Percentiles rank a stretch among this genome's conserved stretches.
Conservation (phyloP, 345 rosid genomes). For the Eucalyptus tenuipes region DNA sequence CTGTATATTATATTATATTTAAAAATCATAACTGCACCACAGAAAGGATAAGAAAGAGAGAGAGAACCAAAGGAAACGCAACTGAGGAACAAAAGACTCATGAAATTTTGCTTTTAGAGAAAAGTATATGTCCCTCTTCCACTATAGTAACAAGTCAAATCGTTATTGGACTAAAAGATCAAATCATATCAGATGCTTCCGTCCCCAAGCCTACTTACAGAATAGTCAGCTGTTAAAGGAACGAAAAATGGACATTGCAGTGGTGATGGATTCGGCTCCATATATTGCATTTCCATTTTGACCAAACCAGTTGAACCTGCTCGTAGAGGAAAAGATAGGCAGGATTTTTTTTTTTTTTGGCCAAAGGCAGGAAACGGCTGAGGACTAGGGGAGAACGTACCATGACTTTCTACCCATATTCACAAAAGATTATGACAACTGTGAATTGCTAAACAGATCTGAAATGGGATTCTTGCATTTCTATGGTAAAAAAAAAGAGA, state of each 20-base stretch:
- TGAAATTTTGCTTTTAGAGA: background rate
- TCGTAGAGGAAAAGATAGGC: background rate
- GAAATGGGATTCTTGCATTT: background rate
- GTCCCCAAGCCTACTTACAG: background rate
- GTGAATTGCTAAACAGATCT: background rate
- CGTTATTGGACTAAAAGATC: background rate
- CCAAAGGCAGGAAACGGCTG: background rate
- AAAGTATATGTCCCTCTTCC: background rate
- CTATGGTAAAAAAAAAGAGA: background rate
- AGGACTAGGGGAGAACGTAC: background rate
- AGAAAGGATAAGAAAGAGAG: background rate
- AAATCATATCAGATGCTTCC: background rate
- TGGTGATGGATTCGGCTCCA: background rate
- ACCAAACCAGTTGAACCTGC: background rate
- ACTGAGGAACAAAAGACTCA: background rate
- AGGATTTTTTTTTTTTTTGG: background rate
- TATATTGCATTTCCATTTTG: background rate
- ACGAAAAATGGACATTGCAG: background rate
- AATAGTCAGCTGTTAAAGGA: background rate
- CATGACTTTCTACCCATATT: background rate
- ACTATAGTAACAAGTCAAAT: background rate
- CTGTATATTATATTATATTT: slow-evolving; percentile 13
- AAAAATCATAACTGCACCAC: background rate
- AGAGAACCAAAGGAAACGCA: background rate
- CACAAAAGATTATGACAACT: background rate